Evolutionary conservation across 1,139 yeast species (phyloP).

Genomic region (Candida sp.): DNA sequence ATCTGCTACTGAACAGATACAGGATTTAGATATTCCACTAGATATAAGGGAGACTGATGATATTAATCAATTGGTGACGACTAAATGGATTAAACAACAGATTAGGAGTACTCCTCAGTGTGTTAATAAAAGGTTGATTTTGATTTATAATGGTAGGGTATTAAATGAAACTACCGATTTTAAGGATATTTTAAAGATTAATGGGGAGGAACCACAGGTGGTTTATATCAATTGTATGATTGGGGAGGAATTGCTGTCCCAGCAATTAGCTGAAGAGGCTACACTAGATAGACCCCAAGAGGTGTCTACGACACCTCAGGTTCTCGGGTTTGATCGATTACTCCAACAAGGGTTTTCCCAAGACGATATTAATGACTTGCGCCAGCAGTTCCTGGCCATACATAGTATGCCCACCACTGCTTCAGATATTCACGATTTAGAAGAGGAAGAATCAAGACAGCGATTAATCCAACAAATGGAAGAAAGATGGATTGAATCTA

Average conservation of each 20-base stretch:
- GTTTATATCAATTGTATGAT: conserved; percentile 78
- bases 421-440: conserved; percentile 29
- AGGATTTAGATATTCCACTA: conserved; percentile 29
- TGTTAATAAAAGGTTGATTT: conserved; percentile 53
- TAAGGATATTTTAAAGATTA: conserved; percentile 41
- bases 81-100: conserved; percentile 19
- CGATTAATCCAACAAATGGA: conserved; percentile 60
- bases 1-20: conserved; percentile 17
- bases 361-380: conserved; percentile 67
- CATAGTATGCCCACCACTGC: conserved; percentile 24
- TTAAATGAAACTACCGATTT: conserved; percentile 59
- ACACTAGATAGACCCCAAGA: conserved; percentile 52
- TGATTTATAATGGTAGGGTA: conserved; percentile 74
- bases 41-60: conserved; percentile 28
- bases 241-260: conserved; percentile 70
- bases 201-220: conserved; percentile 11
- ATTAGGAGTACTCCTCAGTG: conserved; percentile 26
- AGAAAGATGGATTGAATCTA: conserved; percentile 88
- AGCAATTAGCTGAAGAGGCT: conserved; percentile 65
- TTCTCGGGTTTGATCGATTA: conserved; percentile 81
- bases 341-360: conserved; percentile 80
- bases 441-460: conserved; percentile 37
- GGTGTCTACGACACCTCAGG: conserved; percentile 61
- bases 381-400: conserved; percentile 70
- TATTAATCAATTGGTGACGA: conserved; percentile 26